Evolutionary conservation across 2,329 filamentous ascomycete species (phyloP).

Genomic region (Neonectria neomacrospora): DNA sequence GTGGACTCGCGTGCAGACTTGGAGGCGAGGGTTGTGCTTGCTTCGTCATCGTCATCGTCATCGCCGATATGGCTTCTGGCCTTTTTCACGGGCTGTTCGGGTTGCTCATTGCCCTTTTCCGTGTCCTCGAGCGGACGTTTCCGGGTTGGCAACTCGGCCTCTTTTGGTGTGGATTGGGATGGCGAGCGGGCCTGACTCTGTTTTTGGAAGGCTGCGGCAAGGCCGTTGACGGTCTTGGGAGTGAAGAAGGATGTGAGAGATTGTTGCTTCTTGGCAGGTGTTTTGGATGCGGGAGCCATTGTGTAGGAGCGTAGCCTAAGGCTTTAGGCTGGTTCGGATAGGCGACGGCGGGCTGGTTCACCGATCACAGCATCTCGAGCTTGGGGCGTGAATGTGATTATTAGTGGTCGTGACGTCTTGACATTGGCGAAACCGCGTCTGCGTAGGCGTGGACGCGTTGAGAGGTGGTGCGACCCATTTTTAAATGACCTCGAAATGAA

Average conservation of each 20-base stretch:
- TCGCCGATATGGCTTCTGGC: slow-evolving; percentile 55
- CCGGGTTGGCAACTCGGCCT: slow-evolving; percentile 47
- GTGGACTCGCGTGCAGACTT: slow-evolving; percentile 12
- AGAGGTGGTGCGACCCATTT: slow-evolving; percentile 40
- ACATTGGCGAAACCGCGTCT: slow-evolving; percentile 36
- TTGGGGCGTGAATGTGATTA: slow-evolving; percentile 5
- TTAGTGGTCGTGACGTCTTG: slow-evolving; percentile 38
- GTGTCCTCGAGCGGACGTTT: slow-evolving; percentile 64
- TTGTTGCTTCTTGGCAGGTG: slow-evolving; percentile 74
- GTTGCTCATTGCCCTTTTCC: slow-evolving; percentile 56
- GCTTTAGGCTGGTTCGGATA: background rate
- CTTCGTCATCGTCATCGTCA: slow-evolving; percentile 45
- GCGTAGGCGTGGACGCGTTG: slow-evolving; percentile 40
- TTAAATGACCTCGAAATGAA: slow-evolving; percentile 13
- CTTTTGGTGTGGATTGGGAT: slow-evolving; percentile 42
- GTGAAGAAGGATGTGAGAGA: slow-evolving; percentile 90
- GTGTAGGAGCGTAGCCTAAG: slow-evolving; percentile 5
- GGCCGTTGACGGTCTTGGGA: slow-evolving; percentile 65
- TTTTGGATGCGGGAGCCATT: slow-evolving; percentile 53
- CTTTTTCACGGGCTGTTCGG: slow-evolving; percentile 57
- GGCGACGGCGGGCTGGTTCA: slow-evolving; percentile 10
- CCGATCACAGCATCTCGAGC: slow-evolving; percentile 18
- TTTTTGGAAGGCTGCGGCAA: slow-evolving; percentile 51
- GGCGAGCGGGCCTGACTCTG: slow-evolving; percentile 42
- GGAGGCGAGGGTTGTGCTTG: slow-evolving; percentile 50